Evolutionary conservation across 208 protist genomes (phyloP).

Genomic region (Leishmania gerbilli): DNA sequence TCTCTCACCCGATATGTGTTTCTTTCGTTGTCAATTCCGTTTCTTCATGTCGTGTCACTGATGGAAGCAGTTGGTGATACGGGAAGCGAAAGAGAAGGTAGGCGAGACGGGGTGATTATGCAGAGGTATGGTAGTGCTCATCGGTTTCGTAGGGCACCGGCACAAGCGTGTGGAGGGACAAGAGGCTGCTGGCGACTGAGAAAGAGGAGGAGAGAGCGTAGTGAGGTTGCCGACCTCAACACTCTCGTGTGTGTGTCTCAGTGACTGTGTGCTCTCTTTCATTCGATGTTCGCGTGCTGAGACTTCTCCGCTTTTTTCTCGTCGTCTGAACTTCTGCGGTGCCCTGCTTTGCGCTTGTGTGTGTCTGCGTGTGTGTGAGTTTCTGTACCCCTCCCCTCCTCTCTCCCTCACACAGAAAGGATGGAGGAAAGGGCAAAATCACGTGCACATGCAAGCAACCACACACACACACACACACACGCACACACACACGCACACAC

Average conservation of each 20-base stretch:
- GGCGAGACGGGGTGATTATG: not conserved
- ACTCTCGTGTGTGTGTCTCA: not conserved
- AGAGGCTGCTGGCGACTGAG: not conserved
- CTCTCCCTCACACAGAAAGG: not conserved
- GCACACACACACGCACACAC: not conserved
- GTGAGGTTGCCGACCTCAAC: not conserved
- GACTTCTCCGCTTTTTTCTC: not conserved
- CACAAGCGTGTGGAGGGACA: not conserved
- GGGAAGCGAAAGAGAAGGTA: not conserved
- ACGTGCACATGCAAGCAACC: not conserved
- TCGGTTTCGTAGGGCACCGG: not conserved
- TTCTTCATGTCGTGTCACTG: not conserved
- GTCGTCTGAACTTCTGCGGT: not conserved
- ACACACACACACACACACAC: not conserved
- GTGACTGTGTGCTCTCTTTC: not conserved
- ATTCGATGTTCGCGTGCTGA: not conserved
- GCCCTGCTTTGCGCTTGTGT: not conserved
- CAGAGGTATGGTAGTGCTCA: not conserved
- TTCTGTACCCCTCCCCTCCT: not conserved
- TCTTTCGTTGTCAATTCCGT: not conserved
- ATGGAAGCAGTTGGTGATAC: not conserved
- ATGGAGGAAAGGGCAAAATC: not conserved
- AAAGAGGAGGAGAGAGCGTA: not conserved
- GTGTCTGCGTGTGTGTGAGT: not conserved
- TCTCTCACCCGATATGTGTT: not conserved